phyloP scores from a whole-genome alignment of 176 grass and related monocot species.

The Ananas comosus region DNA sequence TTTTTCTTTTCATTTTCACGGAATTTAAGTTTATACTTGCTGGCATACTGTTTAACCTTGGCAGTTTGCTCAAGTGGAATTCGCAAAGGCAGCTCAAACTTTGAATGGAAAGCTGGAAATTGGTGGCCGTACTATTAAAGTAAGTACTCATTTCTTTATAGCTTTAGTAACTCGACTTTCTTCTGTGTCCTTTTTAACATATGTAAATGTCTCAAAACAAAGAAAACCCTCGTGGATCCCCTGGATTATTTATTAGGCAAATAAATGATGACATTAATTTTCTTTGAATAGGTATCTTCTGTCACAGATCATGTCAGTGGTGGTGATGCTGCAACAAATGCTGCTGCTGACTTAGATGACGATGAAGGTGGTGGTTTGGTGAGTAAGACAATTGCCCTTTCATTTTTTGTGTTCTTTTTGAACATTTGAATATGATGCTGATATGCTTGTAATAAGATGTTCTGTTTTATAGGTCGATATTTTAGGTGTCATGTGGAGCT shows the following conservation, averaged over 20 bases:
- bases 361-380: constrained; percentile 99
- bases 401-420: constrained; percentile 2
- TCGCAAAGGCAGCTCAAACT: constrained; percentile 81
- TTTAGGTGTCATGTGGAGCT: too few relatives aligned
- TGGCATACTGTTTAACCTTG: constrained; percentile 6
- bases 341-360: constrained; percentile 89
- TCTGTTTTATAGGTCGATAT: too few relatives aligned
- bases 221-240: background rate
- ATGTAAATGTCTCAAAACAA: background rate
- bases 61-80: constrained; percentile 85
- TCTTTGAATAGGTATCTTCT: constrained; percentile 57
- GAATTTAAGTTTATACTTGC: too few relatives aligned
- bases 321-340: constrained; percentile 45
- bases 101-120: constrained; percentile 98
- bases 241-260: background rate
- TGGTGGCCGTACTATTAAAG: constrained; percentile 87
- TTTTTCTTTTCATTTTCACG: constrained; percentile 15
- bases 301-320: constrained; percentile 70
- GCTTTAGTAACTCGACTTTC: background rate
- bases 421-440: too few relatives aligned
- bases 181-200: background rate
- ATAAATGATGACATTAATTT: background rate
- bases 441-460: too few relatives aligned
- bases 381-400: constrained; percentile 17
- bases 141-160: constrained; percentile 23